Conservation (phyloP, 331 rosid species). For the Malus hybrid region DNA sequence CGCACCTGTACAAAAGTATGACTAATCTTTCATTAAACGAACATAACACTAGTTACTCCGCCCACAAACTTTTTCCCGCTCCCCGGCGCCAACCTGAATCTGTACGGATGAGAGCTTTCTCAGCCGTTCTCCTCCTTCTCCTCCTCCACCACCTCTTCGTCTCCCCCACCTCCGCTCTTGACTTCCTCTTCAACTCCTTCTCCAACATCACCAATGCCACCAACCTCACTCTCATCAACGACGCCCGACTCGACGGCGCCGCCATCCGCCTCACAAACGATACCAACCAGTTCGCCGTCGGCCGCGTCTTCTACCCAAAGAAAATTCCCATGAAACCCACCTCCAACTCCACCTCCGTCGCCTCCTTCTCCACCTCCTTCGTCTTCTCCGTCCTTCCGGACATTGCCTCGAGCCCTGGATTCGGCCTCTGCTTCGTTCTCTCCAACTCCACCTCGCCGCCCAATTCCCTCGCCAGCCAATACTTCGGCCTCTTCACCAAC, state of each 20-base stretch:
- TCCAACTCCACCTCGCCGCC: constrained; percentile 62
- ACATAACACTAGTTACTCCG: not conserved
- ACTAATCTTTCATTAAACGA: not conserved
- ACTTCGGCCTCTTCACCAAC: constrained; percentile 16
- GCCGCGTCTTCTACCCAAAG: constrained; percentile 52
- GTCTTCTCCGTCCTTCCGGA: constrained; percentile 67
- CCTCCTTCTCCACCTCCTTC: constrained; percentile 83
- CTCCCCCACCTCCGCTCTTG: constrained; percentile 31
- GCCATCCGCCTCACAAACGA: constrained; percentile 76
- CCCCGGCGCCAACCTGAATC: not conserved
- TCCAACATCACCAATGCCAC: constrained; percentile 27
- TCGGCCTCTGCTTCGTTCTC: constrained; percentile 75
- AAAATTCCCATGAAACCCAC: constrained; percentile 17
- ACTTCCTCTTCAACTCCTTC: constrained; percentile 64
- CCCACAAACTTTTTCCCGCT: too few species aligned
- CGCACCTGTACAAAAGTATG: not conserved
- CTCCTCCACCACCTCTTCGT: not conserved
- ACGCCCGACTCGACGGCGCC: constrained; percentile 46
- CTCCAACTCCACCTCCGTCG: constrained; percentile 19
- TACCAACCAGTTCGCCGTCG: constrained; percentile 48
- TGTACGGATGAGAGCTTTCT: constrained; percentile 14
- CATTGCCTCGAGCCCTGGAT: constrained; percentile 59
- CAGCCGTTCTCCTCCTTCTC: not conserved
- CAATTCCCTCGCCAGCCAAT: constrained; percentile 66
- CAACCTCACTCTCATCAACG: constrained; percentile 51